Evolutionary conservation across 352 stramenopile species (phyloP), one percentile per base, ranked within the genome.

Genomic region (Detonula confervacea): DNA sequence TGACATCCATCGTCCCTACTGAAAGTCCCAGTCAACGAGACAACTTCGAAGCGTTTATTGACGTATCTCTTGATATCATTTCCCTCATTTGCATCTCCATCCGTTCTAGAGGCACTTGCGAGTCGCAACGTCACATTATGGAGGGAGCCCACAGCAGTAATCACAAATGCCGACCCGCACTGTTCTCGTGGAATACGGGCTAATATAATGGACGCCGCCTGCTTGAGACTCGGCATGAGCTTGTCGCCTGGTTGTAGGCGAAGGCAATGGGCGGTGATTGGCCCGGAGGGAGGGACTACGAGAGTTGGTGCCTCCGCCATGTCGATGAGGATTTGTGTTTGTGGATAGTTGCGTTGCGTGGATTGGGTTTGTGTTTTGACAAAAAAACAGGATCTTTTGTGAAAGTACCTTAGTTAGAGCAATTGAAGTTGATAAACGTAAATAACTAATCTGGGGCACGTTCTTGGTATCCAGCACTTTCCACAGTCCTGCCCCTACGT

Each of bases 11-110:
- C 72, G 30, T 87, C 59, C 30, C 54, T 54, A 11, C 72, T 74
- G 57, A 92, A 84, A 8, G 88, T 92, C 2, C 88, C 88, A 1
- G 87, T 83, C 22, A 94, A 77, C 59, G 74, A 88, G n/a, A 86
- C 71, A 24, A 83, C 73, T 71, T 84, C 72, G 64, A 87, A 84
- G 16, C 67, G 69, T 44, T 51, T 76, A 86, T 77, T 83, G 24
- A 16, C 29, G 73, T 87, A 91, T 59, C 73, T 64, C 65, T 77
- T 86, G 1, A 92, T 81, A 55, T 87, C 65, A 62, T 87, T 89
- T 1, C 47, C 67, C 1, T 22, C 16, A 46, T 70, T 39, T 11
- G 35, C 35, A 72, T 69, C 65, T 37, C 22, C 60, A 63, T 72
- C 68, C 42, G 20, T 62, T 39, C 63, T 70, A 14, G 77, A 81